Conservation (phyloP, 441 rosid species). For the Eruca vesicaria region DNA sequence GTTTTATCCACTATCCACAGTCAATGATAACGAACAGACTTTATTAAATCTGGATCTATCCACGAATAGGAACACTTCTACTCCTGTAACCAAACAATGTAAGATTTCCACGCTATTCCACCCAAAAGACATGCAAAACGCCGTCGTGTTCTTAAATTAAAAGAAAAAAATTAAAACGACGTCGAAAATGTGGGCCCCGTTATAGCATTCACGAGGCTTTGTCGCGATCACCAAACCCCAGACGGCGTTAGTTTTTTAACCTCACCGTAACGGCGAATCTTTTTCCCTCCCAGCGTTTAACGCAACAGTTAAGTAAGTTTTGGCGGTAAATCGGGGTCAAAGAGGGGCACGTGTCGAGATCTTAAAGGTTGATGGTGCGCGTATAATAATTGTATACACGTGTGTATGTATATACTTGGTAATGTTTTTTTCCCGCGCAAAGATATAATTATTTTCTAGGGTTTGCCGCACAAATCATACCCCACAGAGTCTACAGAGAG, state of each 20-base stretch:
- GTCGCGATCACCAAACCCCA: background rate
- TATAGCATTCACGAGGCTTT: slow-evolving; percentile 16
- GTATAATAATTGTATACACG: slow-evolving; percentile 30
- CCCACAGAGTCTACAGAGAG: slow-evolving; percentile 23
- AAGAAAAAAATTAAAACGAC: background rate
- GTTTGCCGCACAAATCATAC: slow-evolving; percentile 35
- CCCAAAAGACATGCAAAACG: background rate
- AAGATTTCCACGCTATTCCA: background rate
- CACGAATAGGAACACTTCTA: slow-evolving; percentile 1
- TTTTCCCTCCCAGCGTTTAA: slow-evolving; percentile 36
- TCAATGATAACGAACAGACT: slow-evolving; percentile 1
- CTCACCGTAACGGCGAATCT: slow-evolving; percentile 43
- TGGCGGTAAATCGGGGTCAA: slow-evolving; percentile 57
- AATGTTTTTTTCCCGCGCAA: slow-evolving; percentile 89
- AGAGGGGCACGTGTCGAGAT: slow-evolving; percentile 33
- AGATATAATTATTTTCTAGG: slow-evolving; percentile 36
- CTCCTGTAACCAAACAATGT: slow-evolving; percentile 27
- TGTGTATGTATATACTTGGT: slow-evolving; percentile 33
- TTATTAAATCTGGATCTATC: slow-evolving; percentile 12
- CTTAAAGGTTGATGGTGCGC: slow-evolving; percentile 23
- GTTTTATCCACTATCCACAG: background rate
- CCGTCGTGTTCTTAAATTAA: no score
- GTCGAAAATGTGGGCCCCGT: slow-evolving; percentile 21
- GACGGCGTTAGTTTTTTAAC: background rate
- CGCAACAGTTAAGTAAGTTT: slow-evolving; percentile 40